phyloP scores from a whole-genome alignment of 2,329 filamentous ascomycete genomes.

The Calonectria fujianensis region DNA sequence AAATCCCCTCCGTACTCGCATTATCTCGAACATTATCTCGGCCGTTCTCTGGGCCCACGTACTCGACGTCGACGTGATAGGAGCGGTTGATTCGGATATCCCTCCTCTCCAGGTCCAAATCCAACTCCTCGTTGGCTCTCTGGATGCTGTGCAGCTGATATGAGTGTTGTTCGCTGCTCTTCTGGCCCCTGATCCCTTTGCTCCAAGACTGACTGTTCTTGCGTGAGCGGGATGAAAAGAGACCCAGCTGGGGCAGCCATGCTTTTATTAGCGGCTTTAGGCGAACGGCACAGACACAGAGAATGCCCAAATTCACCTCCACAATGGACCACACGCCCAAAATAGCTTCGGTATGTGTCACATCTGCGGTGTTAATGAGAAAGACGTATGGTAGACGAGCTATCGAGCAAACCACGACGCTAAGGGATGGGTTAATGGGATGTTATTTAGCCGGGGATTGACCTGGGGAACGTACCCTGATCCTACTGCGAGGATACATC shows the following conservation, averaged over 20 bases:
- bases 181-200: constrained; percentile 10
- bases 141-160: constrained; percentile 29
- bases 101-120: constrained; percentile 3
- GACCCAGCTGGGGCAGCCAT: constrained; percentile 9
- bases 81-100: constrained; percentile 19
- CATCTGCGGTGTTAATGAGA: constrained; percentile 53
- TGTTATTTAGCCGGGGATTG: background rate
- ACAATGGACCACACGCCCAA: constrained; percentile 60
- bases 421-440: background rate
- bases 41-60: background rate
- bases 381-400: constrained; percentile 19
- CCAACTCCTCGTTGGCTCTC: background rate
- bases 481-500: background rate
- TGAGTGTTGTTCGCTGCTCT: constrained; percentile 17
- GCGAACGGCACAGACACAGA: constrained; percentile 61
- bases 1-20: constrained; percentile 3
- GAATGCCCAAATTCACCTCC: constrained; percentile 62
- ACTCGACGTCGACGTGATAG: constrained; percentile 21
- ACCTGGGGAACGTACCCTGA: constrained; percentile 1
- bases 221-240: constrained; percentile 16
- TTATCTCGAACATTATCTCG: background rate
- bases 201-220: constrained; percentile 12
- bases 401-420: constrained; percentile 21
- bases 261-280: constrained; percentile 47
- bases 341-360: constrained; percentile 54